Percentiles rank a stretch among this genome's conserved stretches.
Evolutionary conservation across 257 asterid species (phyloP).

Genomic region (Capsicum rhomboideum): DNA sequence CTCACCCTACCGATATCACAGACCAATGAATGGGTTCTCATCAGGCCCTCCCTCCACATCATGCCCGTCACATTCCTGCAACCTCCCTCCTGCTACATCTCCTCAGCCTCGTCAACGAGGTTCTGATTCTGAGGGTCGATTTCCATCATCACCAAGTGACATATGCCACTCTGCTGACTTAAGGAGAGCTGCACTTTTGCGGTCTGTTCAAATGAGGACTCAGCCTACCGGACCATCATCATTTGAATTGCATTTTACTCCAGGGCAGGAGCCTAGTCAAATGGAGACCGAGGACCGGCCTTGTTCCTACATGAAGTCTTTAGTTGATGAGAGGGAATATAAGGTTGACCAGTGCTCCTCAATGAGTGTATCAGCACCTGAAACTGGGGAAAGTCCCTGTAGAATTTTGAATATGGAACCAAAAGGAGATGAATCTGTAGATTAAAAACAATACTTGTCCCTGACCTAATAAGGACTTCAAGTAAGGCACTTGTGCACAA

Average conservation of each 20-base stretch:
- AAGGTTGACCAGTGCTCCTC: slow-evolving; percentile 40
- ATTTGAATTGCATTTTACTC: slow-evolving; percentile 35
- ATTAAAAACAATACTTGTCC: background rate
- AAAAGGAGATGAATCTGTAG: slow-evolving; percentile 29
- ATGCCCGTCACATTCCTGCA: slow-evolving; percentile 29
- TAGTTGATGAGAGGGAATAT: slow-evolving; percentile 40
- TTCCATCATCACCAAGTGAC: slow-evolving; percentile 97
- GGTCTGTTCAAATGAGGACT: slow-evolving; percentile 90
- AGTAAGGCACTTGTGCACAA: background rate
- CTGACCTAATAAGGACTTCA: background rate
- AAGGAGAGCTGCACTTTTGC: slow-evolving; percentile 78
- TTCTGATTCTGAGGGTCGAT: slow-evolving; percentile 84
- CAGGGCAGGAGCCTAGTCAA: slow-evolving; percentile 44
- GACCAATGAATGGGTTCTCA: slow-evolving; percentile 34
- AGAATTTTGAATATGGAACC: slow-evolving; percentile 18
- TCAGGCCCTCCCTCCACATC: slow-evolving; percentile 41
- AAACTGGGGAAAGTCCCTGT: slow-evolving; percentile 36
- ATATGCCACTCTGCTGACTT: slow-evolving; percentile 96
- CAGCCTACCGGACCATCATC: slow-evolving; percentile 52
- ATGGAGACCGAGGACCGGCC: slow-evolving; percentile 58
- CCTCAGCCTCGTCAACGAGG: slow-evolving; percentile 76
- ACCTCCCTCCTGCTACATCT: slow-evolving; percentile 29
- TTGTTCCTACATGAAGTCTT: slow-evolving; percentile 49
- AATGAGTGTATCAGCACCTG: slow-evolving; percentile 22
- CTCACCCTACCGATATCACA: slow-evolving; percentile 78